Base-by-base conservation (phyloP, 192 early-diverging fungal species). In the Cladochytrium replicatum region DNA sequence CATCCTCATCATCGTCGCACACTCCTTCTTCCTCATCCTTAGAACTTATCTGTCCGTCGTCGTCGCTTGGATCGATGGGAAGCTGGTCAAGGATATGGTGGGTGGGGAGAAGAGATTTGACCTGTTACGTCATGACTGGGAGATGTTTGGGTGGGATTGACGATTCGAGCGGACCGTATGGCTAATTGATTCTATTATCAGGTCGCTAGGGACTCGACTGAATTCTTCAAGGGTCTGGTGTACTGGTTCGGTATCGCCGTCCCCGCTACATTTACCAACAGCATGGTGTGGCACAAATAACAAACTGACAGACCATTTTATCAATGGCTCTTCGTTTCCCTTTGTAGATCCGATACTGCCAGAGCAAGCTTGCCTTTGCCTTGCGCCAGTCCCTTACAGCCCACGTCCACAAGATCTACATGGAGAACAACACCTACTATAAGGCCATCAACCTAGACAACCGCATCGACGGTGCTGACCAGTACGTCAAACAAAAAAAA, bases 191-290 rank as follows among this genome's bases (percentile, higher is more conserved):
- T 30, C n/a, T n/a, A n/a, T 47, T 38, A 24, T 19, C 29, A 84
- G 82, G 76, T 86, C 40, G 75, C 80, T 25, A 89, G 82, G 11
- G 81, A 96, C 61, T 80, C 79, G 2, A 77, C 78, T 52, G 74
- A 72, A 41, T 94, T 94, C 54, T 58, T 86, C 30, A 66, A 75
- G 2, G 84, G 85, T 25, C 57, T 94, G 17, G 71, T 72, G 13
- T 89, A 86, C 46, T 97, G 91, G 88, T 91, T 97, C 59, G 77
- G 82, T 17, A 89, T 97, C 57, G 89, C 93, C 9, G 66, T 97
- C 4, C 93, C 93, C 15, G 91, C 93, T 4, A 94, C 91, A 4
- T 97, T 93, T 62, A 97, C 93, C 31, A 97, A 97, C 66, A 88
- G 84, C 67, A 97, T 97, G 93, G 89, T 87, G 66, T 64, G 70